Conservation (phyloP, 177 flowering plant genomes). For the Vitis hybrid region DNA sequence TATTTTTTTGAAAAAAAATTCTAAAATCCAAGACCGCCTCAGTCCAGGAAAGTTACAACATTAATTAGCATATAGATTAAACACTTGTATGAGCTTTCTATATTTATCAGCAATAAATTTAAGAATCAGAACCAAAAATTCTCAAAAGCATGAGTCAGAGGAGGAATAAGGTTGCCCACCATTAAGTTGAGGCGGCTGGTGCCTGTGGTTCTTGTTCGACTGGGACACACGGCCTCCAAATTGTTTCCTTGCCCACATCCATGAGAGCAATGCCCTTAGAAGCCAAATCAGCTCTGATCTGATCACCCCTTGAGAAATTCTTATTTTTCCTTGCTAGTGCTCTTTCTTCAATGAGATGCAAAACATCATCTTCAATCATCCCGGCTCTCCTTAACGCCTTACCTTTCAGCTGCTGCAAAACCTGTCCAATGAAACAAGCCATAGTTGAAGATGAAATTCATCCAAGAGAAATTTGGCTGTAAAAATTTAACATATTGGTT, state of each 20-base stretch:
- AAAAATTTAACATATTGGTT: no score
- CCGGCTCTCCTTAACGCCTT: conserved; percentile 77
- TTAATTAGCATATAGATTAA: no score
- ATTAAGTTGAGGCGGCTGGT: not conserved
- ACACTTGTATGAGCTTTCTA: no score
- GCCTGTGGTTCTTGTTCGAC: not conserved
- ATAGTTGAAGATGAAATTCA: not conserved
- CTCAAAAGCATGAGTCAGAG: no score
- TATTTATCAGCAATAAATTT: no score
- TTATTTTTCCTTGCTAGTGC: conserved; percentile 58
- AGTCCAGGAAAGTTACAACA: no score
- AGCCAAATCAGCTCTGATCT: conserved; percentile 14
- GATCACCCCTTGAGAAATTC: conserved; percentile 43
- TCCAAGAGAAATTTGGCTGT: no score
- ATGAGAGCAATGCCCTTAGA: conserved; percentile 75
- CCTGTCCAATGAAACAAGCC: conserved; percentile 35
- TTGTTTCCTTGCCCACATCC: conserved; percentile 66
- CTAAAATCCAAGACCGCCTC: no score
- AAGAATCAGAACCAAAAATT: no score
- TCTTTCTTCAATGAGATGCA: conserved; percentile 60
- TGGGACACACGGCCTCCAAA: conserved; percentile 53
- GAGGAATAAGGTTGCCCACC: no score
- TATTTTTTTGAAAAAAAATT: no score
- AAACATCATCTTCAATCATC: conserved; percentile 59
- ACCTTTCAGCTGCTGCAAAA: conserved; percentile 69